Conservation (phyloP, 108 stramenopile genomes). For the Fragilaria crotonensis region DNA sequence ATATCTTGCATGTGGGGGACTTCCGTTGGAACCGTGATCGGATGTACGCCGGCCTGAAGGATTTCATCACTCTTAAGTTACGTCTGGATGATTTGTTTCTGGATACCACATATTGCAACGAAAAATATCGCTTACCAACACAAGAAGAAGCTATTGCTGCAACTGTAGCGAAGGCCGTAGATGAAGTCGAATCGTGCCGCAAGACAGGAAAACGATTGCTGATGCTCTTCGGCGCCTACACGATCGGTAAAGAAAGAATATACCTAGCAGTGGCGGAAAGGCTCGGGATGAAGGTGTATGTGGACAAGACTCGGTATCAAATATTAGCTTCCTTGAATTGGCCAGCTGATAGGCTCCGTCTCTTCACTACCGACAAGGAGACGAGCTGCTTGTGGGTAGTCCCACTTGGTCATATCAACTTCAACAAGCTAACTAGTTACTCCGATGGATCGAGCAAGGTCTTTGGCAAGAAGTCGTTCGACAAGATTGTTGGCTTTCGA, state of each 20-base stretch:
- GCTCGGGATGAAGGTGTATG: constrained; percentile 64
- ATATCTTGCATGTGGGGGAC: constrained; percentile 65
- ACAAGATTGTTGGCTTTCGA: constrained; percentile 54
- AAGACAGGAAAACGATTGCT: constrained; percentile 30
- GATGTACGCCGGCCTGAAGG: constrained; percentile 34
- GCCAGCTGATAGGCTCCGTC: constrained; percentile 45
- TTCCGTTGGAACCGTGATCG: constrained; percentile 53
- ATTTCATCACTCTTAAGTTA: constrained; percentile 2
- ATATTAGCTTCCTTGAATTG: constrained; percentile 62
- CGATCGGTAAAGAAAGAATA: constrained; percentile 92
- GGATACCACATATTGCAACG: constrained; percentile 72
- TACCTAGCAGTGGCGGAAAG: constrained; percentile 75
- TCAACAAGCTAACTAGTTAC: constrained; percentile 67
- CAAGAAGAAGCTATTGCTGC: constrained; percentile 51
- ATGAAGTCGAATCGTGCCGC: constrained; percentile 23
- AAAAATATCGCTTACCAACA: constrained; percentile 48
- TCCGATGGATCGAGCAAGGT: constrained; percentile 34
- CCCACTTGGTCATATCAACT: constrained; percentile 72
- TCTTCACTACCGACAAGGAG: constrained; percentile 58
- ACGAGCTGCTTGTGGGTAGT: constrained; percentile 74
- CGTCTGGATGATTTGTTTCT: constrained; percentile 54
- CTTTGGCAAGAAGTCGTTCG: constrained; percentile 30
- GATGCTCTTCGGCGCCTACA: constrained; percentile 89
- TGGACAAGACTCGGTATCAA: constrained; percentile 61
- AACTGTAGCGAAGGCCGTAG: constrained; percentile 35